Conservation (phyloP, 225 moss, liverwort and hornwort genomes). For the Asterella californica region DNA sequence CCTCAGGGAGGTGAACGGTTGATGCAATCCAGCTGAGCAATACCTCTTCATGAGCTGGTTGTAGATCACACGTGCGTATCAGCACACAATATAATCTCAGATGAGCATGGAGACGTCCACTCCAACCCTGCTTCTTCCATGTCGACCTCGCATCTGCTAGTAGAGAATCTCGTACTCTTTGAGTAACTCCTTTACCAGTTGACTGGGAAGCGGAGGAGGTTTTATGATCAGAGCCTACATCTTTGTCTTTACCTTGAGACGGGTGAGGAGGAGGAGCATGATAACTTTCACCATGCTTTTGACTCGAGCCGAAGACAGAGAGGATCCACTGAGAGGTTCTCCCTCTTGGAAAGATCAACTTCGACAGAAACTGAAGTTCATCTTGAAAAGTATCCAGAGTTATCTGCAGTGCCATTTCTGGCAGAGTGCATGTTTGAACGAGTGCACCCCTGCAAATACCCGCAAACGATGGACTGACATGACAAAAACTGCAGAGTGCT, state of each 20-base stretch:
- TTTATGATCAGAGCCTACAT: constrained; percentile 9
- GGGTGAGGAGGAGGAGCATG: constrained; percentile 30
- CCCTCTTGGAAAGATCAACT: constrained; percentile 66
- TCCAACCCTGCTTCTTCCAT: constrained; percentile 81
- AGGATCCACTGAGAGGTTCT: constrained; percentile 81
- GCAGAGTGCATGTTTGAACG: constrained; percentile 59
- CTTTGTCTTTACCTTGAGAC: constrained; percentile 46
- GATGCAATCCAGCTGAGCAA: background rate
- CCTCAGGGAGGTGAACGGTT: background rate
- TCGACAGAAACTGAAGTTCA: constrained; percentile 84
- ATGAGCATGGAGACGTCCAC: constrained; percentile 88
- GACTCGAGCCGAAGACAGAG: constrained; percentile 64
- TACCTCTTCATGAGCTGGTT: constrained; percentile 93
- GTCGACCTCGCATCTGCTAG: constrained; percentile 73
- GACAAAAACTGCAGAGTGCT: constrained; percentile 62
- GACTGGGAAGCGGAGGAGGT: constrained; percentile 9
- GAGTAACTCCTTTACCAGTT: constrained; percentile 24
- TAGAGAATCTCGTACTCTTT: constrained; percentile 66
- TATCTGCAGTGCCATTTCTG: constrained; percentile 78
- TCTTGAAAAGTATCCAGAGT: constrained; percentile 82
- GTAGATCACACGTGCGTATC: constrained; percentile 79
- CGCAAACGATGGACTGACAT: constrained; percentile 70
- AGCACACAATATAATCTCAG: constrained; percentile 92
- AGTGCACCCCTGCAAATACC: constrained; percentile 79
- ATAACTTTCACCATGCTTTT: constrained; percentile 56